These are phyloP conservation scores for Eimeria acervulina DNA, from an alignment of 169 alveolate genomes.

Conservation along the genomic window DNA sequence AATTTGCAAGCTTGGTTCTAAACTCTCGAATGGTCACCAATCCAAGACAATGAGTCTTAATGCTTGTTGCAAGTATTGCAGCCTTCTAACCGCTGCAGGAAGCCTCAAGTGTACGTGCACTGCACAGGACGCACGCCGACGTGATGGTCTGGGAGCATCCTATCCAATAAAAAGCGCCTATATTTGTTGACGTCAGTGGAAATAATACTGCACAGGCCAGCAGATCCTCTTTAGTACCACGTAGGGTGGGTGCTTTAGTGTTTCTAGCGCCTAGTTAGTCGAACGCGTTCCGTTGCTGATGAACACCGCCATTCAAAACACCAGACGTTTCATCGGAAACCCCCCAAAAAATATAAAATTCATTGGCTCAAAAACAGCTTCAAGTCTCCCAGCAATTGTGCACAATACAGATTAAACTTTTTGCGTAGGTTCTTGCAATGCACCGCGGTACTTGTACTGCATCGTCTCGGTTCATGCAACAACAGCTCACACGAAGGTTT, in stretches of 20 bases:
- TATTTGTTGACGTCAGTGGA: neutral
- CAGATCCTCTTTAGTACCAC: neutral
- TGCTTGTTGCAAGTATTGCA: neutral
- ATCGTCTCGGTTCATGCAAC: neutral
- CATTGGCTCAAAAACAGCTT: neutral
- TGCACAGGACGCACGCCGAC: neutral
- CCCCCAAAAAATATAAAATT: neutral
- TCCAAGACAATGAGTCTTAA: neutral
- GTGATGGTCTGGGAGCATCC: neutral
- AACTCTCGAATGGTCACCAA: neutral
- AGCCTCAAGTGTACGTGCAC: slow-evolving; percentile 19
- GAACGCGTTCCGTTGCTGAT: neutral
- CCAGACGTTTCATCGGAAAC: neutral
- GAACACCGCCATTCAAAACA: neutral
- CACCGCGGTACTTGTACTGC: neutral
- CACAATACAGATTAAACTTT: neutral
- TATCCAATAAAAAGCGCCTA: neutral
- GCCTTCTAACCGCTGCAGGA: neutral
- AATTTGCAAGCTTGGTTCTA: neutral
- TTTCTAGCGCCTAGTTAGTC: neutral
- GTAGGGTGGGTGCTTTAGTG: neutral
- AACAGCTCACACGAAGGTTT: neutral
- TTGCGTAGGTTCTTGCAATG: neutral
- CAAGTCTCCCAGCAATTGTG: neutral
- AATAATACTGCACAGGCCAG: neutral